phyloP scores from a whole-genome alignment of 345 rosid species.

The Eucalyptus melliodora region DNA sequence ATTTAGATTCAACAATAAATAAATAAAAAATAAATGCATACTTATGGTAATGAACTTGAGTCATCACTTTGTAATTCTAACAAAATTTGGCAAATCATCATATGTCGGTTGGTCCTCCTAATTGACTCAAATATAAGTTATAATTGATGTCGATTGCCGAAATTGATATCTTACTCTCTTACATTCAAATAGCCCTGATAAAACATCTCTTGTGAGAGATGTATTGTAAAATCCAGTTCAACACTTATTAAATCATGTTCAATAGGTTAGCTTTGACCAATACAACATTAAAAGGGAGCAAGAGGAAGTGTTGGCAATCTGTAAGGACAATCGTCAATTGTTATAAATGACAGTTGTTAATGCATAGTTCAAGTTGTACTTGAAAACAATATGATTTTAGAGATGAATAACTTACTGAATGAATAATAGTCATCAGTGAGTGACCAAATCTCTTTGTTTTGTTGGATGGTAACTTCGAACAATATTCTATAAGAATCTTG shows the following conservation, averaged over 20 bases:
- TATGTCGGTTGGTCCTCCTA: too few species aligned
- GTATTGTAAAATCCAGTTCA: accelerated
- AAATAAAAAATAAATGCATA: too few species aligned
- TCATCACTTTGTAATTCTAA: too few species aligned
- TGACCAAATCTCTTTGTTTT: background rate
- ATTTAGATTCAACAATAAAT: accelerated
- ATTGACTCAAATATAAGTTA: background rate
- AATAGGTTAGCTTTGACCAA: background rate
- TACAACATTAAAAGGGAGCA: accelerated
- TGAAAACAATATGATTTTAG: too few species aligned
- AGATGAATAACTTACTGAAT: too few species aligned
- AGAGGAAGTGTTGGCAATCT: accelerated
- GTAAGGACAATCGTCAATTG: accelerated
- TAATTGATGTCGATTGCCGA: background rate
- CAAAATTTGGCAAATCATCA: too few species aligned
- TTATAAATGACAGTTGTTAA: background rate
- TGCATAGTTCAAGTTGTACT: background rate
- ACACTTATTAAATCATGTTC: background rate
- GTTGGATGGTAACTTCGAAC: background rate
- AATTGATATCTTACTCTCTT: background rate
- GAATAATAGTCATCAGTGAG: too few species aligned
- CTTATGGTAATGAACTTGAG: too few species aligned
- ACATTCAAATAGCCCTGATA: background rate
- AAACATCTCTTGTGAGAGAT: background rate
- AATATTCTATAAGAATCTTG: background rate